A percentile compares a stretch with the other conserved stretches of the same genome.
Conservation (phyloP, 257 asterid species). For the Scutellaria minor region DNA sequence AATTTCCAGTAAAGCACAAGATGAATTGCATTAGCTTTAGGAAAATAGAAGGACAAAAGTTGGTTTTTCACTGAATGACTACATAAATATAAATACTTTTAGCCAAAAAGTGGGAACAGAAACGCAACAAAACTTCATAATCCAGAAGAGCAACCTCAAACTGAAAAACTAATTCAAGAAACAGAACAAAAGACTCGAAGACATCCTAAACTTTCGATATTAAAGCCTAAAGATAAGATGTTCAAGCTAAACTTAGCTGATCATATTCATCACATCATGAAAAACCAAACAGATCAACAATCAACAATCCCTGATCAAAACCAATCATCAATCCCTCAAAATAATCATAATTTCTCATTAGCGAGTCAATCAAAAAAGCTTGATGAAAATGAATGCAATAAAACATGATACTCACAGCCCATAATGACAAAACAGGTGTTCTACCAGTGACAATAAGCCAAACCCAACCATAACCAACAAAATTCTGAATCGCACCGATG, state of each 20-base stretch:
- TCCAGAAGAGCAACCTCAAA: neutral
- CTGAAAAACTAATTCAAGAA: conserved; percentile 14
- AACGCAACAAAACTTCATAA: neutral
- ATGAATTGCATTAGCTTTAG: neutral
- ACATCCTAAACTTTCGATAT: neutral
- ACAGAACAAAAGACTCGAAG: neutral
- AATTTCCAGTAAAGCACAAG: neutral
- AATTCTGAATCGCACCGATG: conserved; percentile 75
- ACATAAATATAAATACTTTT: neutral
- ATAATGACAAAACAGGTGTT: conserved; percentile 66
- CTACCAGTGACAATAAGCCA: conserved; percentile 64
- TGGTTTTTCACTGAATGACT: neutral
- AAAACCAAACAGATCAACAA: neutral
- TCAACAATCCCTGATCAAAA: conserved; percentile 7
- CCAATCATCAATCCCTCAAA: neutral
- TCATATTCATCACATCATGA: conserved; percentile 28
- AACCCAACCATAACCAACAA: conserved; percentile 79
- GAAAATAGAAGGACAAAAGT: neutral
- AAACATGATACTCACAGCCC: conserved; percentile 64
- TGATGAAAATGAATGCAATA: neutral
- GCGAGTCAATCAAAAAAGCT: neutral
- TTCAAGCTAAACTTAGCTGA: conserved; percentile 22
- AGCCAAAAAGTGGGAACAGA: neutral
- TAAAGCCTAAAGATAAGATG: neutral
- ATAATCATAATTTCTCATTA: neutral